Conservation (phyloP, 2,329 filamentous ascomycete species). For the Corynespora cassiicola region DNA sequence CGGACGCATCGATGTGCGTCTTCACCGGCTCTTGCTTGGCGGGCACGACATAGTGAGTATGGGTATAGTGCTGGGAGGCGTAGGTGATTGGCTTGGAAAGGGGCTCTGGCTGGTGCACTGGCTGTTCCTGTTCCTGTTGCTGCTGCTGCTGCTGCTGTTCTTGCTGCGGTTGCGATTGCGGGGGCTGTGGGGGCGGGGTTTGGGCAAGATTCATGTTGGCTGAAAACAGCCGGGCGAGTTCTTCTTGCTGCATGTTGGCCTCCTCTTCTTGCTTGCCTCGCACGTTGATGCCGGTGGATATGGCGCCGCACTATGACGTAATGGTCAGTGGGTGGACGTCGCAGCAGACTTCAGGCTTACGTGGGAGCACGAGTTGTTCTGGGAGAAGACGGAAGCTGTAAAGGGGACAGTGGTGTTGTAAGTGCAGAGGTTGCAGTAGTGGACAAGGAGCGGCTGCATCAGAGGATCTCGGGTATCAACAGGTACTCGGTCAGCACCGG, state of each 20-base stretch:
- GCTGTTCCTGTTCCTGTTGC: slow-evolving; percentile 24
- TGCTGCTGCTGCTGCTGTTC: slow-evolving; percentile 19
- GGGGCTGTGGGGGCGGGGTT: slow-evolving; percentile 32
- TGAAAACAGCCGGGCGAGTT: slow-evolving; percentile 80
- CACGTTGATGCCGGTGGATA: slow-evolving; percentile 52
- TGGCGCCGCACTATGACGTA: slow-evolving; percentile 53
- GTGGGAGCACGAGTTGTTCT: slow-evolving; percentile 52
- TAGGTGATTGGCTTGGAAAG: slow-evolving; percentile 66
- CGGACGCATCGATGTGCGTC: slow-evolving; percentile 35
- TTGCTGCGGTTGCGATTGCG: slow-evolving; percentile 63
- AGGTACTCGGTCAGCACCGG: slow-evolving; percentile 14
- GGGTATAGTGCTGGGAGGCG: slow-evolving; percentile 83
- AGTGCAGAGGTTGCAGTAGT: slow-evolving; percentile 45
- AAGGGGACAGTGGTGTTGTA: slow-evolving; percentile 49
- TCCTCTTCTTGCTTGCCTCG: slow-evolving; percentile 35
- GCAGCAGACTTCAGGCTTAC: slow-evolving; percentile 45
- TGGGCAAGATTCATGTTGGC: slow-evolving; percentile 71
- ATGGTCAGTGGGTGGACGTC: slow-evolving; percentile 32
- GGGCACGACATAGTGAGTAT: slow-evolving; percentile 71
- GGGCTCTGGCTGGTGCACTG: slow-evolving; percentile 32
- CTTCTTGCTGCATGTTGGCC: slow-evolving; percentile 71
- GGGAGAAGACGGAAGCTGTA: slow-evolving; percentile 51
- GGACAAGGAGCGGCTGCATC: slow-evolving; percentile 47
- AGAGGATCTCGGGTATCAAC: slow-evolving; percentile 19
- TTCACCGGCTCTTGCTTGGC: slow-evolving; percentile 36